Conservation (phyloP, 148 eudicot species). For the Rhododendron kiyosumense region DNA sequence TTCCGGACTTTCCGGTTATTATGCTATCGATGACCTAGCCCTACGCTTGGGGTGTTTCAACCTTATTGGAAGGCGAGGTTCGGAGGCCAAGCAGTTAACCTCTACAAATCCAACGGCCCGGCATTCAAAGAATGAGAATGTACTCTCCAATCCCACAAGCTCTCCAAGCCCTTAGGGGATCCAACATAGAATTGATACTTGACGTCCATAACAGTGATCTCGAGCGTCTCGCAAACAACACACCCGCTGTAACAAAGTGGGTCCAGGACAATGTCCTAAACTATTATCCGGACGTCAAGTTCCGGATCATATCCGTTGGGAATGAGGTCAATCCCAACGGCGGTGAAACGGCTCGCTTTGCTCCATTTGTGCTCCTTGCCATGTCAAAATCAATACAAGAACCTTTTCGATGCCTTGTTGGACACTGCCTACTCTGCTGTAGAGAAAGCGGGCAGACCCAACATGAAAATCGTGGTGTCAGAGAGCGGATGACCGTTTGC, state of each 20-base stretch:
- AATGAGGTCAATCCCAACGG: conserved; percentile 37
- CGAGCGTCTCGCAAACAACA: neutral
- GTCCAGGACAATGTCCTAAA: conserved; percentile 25
- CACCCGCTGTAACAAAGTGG: conserved; percentile 14
- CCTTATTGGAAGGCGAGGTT: too few relatives aligned
- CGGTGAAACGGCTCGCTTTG: neutral
- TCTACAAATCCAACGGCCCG: conserved; percentile 30
- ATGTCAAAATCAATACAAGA: conserved; percentile 15
- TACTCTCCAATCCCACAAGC: conserved; percentile 18
- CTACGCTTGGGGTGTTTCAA: too few relatives aligned
- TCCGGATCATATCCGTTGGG: conserved; percentile 41
- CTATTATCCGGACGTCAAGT: conserved; percentile 20
- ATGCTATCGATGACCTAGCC: too few relatives aligned
- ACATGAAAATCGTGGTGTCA: too few relatives aligned
- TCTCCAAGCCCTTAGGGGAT: conserved; percentile 28
- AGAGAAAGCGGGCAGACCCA: too few relatives aligned
- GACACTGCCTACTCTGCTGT: too few relatives aligned
- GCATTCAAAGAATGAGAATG: conserved; percentile 30
- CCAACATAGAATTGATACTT: conserved; percentile 12
- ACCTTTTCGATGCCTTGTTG: too few relatives aligned
- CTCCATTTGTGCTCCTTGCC: conserved; percentile 35
- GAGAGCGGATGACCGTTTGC: too few relatives aligned
- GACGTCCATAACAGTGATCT: neutral
- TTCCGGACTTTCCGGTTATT: too few relatives aligned
- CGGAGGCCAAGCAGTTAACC: conserved; percentile 17